Evolutionary conservation across 495 filamentous ascomycete species (phyloP), one percentile per base, ranked within the genome.

Genomic region (Parachaetomium inaequale): DNA sequence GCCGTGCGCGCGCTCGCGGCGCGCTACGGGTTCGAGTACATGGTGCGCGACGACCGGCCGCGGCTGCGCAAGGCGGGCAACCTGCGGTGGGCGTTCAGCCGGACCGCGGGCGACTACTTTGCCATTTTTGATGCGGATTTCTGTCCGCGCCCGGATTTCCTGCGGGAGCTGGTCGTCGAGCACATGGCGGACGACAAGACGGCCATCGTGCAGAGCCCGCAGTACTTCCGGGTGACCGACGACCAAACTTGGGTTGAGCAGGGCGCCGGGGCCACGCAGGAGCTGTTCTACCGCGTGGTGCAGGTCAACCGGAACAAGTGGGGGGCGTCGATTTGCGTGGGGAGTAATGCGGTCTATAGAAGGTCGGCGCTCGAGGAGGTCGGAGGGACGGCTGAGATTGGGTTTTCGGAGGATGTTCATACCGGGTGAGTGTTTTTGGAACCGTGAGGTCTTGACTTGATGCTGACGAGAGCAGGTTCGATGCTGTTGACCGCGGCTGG

Each of bases 71-170:
- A 73, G 59, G 70, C 70, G 10, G 70, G 70, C 19, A 73, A 73
- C 57, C 67, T 73, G 7, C 68, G 70, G 1, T 73, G 70, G 70
- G 69, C 70, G 3, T 73, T 73, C 38, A 17, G 66, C 0, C 59
- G 70, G 10, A 73, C 70, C 3, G 11, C 59, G 17, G 69, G 70
- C 12, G 69, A 73, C 31, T 73, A 49, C 63, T 73, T 73, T 32
- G 60, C 69, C 46, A 73, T 73, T n/a, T 73, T 73, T n/a, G 70
- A 73, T 36, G 70, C 70, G 21, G 70, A 73, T 43, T 73, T 73
- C 36, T 73, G 70, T 38, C 70, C 70, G 1, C 66, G 70, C 2
- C 66, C 62, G 3, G 70, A 73, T 25, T 73, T 73, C 28, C 47
- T 73, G 10, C 26, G 58, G 3, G 70, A 73, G 61, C 47, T 71